Conservation (phyloP, 1,139 yeast genomes). For the Yamadazyma siamensis region DNA sequence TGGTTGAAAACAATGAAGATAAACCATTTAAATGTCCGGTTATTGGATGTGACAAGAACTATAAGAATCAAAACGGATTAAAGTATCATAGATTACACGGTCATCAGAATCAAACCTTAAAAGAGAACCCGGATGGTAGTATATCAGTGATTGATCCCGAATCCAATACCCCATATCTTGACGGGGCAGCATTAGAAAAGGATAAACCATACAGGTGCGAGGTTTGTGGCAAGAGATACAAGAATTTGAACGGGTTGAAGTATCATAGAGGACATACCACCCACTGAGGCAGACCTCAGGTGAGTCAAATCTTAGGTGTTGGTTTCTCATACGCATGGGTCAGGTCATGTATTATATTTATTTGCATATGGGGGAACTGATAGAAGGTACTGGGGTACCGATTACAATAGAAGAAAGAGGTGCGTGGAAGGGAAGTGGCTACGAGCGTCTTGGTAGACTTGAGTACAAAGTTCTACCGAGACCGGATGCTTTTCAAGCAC, state of each 20-base stretch:
- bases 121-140: conserved; percentile 91
- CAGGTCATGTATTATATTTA: too few relatives aligned
- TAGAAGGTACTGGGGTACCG: too few relatives aligned
- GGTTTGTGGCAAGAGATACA: conserved; percentile 95
- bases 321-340: too few relatives aligned
- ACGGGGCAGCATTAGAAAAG: conserved; percentile 90
- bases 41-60: conserved; percentile 95
- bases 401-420: too few relatives aligned
- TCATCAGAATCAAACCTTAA: conserved; percentile 90
- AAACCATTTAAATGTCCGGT: conserved; percentile 98
- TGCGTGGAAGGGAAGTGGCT: too few relatives aligned
- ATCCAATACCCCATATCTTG: conserved; percentile 85
- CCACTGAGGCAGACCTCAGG: conserved; percentile 44
- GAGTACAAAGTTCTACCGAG: too few relatives aligned
- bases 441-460: too few relatives aligned
- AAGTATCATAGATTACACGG: conserved; percentile 96
- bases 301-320: too few relatives aligned
- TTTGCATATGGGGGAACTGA: too few relatives aligned
- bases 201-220: conserved; percentile 98
- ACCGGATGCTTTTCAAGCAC: too few relatives aligned
- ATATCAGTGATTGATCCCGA: conserved; percentile 91
- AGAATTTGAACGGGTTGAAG: conserved; percentile 92
- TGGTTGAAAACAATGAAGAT: conserved; percentile 87
- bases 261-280: conserved; percentile 98
- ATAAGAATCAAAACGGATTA: conserved; percentile 95